Conservation (phyloP, 257 asterid genomes). For the Gentiana straminea region DNA sequence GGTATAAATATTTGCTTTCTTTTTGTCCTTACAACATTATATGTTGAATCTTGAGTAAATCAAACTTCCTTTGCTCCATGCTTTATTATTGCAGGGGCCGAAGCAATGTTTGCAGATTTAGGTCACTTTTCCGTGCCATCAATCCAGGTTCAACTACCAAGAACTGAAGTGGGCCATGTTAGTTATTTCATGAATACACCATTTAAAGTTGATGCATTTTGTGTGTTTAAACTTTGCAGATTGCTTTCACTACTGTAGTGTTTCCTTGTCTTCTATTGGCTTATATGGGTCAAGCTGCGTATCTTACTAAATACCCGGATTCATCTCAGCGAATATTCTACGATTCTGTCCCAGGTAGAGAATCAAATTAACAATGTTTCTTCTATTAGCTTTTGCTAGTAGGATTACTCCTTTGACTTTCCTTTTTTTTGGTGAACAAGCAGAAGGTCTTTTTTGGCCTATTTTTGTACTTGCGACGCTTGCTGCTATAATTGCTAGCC, state of each 20-base stretch:
- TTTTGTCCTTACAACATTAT: background rate
- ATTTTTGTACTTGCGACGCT: slow-evolving; percentile 67
- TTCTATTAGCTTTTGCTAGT: background rate
- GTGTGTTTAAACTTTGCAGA: slow-evolving; percentile 29
- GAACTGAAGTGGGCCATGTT: background rate
- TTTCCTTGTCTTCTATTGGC: slow-evolving; percentile 94
- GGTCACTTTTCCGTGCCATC: slow-evolving; percentile 90
- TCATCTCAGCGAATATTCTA: slow-evolving; percentile 52
- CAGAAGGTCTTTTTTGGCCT: slow-evolving; percentile 89
- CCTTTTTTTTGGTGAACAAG: slow-evolving; percentile 5
- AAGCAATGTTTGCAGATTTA: slow-evolving; percentile 98
- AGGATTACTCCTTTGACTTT: slow-evolving; percentile 13
- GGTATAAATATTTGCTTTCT: slow-evolving; percentile 28
- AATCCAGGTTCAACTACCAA: slow-evolving; percentile 52
- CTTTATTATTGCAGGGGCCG: slow-evolving; percentile 58
- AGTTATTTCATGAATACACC: background rate
- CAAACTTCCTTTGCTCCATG: too few species aligned
- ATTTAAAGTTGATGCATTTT: background rate
- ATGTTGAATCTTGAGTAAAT: too few species aligned
- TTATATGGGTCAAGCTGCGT: slow-evolving; percentile 98
- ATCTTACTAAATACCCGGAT: slow-evolving; percentile 56
- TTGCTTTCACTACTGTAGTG: slow-evolving; percentile 76
- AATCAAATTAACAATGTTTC: background rate
- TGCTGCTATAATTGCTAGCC: slow-evolving; percentile 95
- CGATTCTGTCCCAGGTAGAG: slow-evolving; percentile 79